phyloP scores from a whole-genome alignment of 768 basidiomycete species.

The Mycena rebaudengoi region DNA sequence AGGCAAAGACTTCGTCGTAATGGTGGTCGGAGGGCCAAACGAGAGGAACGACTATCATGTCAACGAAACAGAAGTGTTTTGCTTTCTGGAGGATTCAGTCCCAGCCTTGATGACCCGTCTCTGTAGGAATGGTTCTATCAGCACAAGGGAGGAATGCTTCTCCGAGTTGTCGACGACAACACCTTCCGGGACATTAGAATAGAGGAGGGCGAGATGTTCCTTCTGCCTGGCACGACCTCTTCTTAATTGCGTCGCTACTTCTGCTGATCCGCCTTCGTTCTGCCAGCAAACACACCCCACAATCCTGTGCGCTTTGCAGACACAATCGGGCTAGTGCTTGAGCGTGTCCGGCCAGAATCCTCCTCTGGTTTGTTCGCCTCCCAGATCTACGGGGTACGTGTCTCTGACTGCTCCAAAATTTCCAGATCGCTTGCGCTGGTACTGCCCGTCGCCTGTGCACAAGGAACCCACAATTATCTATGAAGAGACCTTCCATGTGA shows the following conservation, averaged over 20 bases:
- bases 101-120: neutral
- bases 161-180: constrained; percentile 85
- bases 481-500: constrained; percentile 87
- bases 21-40: constrained; percentile 97
- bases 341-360: constrained; percentile 79
- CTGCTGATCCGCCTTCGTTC: neutral
- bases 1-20: constrained; percentile 88
- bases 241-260: neutral
- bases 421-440: constrained; percentile 91
- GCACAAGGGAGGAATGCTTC: constrained; percentile 91
- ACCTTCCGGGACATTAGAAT: constrained; percentile 87
- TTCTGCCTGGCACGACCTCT: constrained; percentile 80
- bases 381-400: neutral
- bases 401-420: neutral
- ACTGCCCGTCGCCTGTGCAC: constrained; percentile 78
- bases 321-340: constrained; percentile 92
- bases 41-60: constrained; percentile 94
- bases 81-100: neutral
- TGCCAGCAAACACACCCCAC: constrained; percentile 91
- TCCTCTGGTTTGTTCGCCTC: constrained; percentile 67
- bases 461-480: constrained; percentile 73
- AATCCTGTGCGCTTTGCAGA: constrained; percentile 94
- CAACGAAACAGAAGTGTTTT: constrained; percentile 90
- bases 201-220: constrained; percentile 96
- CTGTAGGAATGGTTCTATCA: constrained; percentile 97